Evolutionary conservation across 1,284 basidiomycete genomes (phyloP).

Genomic region (Irpex sp.): DNA sequence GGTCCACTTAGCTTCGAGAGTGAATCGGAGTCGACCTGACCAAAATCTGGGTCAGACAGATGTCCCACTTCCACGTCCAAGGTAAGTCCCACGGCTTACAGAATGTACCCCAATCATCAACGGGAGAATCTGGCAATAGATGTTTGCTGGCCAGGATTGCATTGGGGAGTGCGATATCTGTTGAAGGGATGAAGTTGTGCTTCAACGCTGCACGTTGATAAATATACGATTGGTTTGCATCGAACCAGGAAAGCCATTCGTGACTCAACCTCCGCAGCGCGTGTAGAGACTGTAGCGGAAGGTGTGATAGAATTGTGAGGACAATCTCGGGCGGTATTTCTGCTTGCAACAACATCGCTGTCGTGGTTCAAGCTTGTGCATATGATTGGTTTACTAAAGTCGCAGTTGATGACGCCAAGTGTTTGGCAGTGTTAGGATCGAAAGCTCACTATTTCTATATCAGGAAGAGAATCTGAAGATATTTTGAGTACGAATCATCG

Average conservation of each 20-base stretch:
- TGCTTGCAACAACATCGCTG: slow-evolving; percentile 25
- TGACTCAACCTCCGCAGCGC: slow-evolving; percentile 35
- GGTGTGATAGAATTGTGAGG: slow-evolving; percentile 40
- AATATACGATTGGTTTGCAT: slow-evolving; percentile 41
- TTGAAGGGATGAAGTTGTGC: slow-evolving; percentile 40
- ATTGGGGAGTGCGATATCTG: slow-evolving; percentile 27
- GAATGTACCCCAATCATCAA: slow-evolving; percentile 49
- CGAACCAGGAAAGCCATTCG: slow-evolving; percentile 41
- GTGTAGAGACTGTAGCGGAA: slow-evolving; percentile 41
- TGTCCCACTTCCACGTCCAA: not conserved
- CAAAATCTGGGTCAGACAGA: slow-evolving; percentile 5
- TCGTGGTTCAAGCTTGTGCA: not conserved
- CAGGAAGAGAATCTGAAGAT: not conserved
- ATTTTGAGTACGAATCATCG: too few relatives aligned
- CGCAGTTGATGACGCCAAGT: not conserved
- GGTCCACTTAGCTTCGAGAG: slow-evolving; percentile 46
- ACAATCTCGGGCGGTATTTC: slow-evolving; percentile 48
- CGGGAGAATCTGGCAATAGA: slow-evolving; percentile 28
- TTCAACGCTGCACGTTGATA: slow-evolving; percentile 50
- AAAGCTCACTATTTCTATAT: slow-evolving; percentile 5
- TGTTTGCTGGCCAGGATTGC: slow-evolving; percentile 16
- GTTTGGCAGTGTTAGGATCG: slow-evolving; percentile 16
- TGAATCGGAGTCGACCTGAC: slow-evolving; percentile 40
- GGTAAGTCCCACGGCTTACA: slow-evolving; percentile 42
- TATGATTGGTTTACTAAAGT: not conserved